Base-by-base conservation (phyloP, 768 basidiomycete genomes). In the Suillus sp. region DNA sequence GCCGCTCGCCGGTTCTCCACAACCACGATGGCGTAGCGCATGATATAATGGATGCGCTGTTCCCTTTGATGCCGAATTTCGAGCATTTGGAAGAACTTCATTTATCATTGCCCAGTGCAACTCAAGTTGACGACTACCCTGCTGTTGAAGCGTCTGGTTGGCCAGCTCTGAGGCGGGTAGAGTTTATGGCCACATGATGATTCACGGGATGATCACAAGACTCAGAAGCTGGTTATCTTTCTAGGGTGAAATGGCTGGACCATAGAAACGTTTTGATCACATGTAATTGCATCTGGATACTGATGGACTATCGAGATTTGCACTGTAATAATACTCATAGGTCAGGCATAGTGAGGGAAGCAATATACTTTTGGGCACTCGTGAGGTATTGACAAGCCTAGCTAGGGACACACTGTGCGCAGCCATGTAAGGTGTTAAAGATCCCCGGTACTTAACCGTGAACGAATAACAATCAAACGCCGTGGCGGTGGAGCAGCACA, bases 341-440 rank as follows among this genome's bases (percentile, higher is more conserved):
- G 60, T 71, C 78, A 20, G 78, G 77, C n/a, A 80, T 81, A 66
- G 74, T 73, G 16, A 71, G 81, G 51, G 50, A 83, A 80, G 68
- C 80, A 78, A 62, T 79, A 79, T 43, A 60, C 54, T 51, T 78
- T 71, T 74, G 70, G 56, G 35, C 32, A 45, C 30, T 34, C 35
- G 30, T 60, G 43, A 50, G n/a, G 40, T 18, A 45, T 14, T 51
- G 42, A 42, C 48, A 27, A 25, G 22, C 47, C 16, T 20, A 47
- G 22, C 16, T 11, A 48, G 22, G 27, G 2, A 30, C 27, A 59
- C 43, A 22, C 9, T 37, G 8, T 22, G 34, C 14, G 37, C 25
- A 47, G 22, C 25, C 18, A 60, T 34, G 25, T 5, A 22, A 22
- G 14, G 27, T n/a, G 59, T 34, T 18, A 27, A 55, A 35, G 47